These are phyloP conservation scores for Phyllostachys edulis DNA, from an alignment of 176 grass and related monocot species.

Conservation along the genomic window DNA sequence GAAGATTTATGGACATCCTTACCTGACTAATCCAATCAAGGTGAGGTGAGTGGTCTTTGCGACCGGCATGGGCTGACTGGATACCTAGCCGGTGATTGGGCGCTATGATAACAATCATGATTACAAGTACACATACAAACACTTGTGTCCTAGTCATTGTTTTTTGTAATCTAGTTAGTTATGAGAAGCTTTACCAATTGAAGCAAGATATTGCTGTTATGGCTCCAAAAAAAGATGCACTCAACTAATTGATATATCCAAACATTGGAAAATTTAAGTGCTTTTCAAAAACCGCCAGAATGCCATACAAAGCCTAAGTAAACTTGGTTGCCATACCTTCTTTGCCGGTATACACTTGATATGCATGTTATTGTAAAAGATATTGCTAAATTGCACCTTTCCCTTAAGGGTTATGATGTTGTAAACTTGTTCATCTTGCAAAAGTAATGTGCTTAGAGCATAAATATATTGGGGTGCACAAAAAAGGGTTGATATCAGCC, in stretches of 20 bases:
- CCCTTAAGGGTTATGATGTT: not conserved
- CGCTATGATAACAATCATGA: too few relatives aligned
- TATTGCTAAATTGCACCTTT: not conserved
- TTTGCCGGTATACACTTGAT: not conserved
- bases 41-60: too few relatives aligned
- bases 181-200: too few relatives aligned
- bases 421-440: not conserved
- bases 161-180: too few relatives aligned
- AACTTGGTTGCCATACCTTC: not conserved
- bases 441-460: constrained; percentile 4
- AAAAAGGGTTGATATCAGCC: not conserved
- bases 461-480: not conserved
- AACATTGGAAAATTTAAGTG: not conserved
- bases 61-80: too few relatives aligned
- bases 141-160: too few relatives aligned
- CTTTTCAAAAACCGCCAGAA: not conserved
- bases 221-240: too few relatives aligned
- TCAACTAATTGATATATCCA: not conserved
- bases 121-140: too few relatives aligned
- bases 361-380: not conserved
- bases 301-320: not conserved
- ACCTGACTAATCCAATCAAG: too few relatives aligned
- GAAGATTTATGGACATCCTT: too few relatives aligned
- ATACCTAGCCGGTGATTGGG: too few relatives aligned
- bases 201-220: too few relatives aligned